Conservation (phyloP, 1,284 basidiomycete genomes). For the Pisolithus thermaeus region DNA sequence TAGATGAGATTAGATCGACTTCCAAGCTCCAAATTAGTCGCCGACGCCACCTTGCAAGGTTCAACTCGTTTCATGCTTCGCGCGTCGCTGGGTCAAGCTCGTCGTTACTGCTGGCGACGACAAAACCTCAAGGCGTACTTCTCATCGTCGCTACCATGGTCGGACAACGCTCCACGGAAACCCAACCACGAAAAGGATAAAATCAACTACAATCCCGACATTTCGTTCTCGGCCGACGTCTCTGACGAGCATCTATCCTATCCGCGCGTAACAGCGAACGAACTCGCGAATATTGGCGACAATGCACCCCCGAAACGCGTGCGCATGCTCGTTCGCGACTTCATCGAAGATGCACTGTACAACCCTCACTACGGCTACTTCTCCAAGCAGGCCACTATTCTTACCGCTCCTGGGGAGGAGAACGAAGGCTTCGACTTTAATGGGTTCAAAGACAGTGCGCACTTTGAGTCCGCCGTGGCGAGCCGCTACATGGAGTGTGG, state of each 20-base stretch:
- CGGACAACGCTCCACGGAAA: slow-evolving; percentile 7
- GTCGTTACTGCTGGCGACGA: slow-evolving; percentile 16
- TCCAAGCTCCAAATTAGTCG: not conserved
- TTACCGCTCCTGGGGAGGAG: slow-evolving; percentile 58
- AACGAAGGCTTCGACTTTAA: slow-evolving; percentile 61
- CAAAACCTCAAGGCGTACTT: slow-evolving; percentile 22
- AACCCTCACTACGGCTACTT: slow-evolving; percentile 99
- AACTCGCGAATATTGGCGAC: slow-evolving; percentile 40
- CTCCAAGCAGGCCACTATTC: slow-evolving; percentile 84
- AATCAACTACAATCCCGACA: slow-evolving; percentile 64
- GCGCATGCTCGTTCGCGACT: slow-evolving; percentile 95
- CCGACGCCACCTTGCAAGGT: no score
- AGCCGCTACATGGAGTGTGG: slow-evolving; percentile 70
- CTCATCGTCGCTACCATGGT: slow-evolving; percentile 12
- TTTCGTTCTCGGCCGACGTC: slow-evolving; percentile 45
- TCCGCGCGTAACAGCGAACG: slow-evolving; percentile 68
- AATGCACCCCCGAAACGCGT: slow-evolving; percentile 73
- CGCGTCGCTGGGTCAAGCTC: slow-evolving; percentile 12
- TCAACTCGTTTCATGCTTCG: slow-evolving; percentile 16
- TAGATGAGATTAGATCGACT: slow-evolving; percentile 12
- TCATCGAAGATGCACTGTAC: slow-evolving; percentile 95
- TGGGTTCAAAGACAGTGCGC: slow-evolving; percentile 58
- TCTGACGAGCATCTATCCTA: slow-evolving; percentile 49
- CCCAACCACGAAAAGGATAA: slow-evolving; percentile 35
- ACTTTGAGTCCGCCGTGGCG: slow-evolving; percentile 82